These are phyloP conservation scores for Pouteria campechiana DNA, from an alignment of 179 eudicot species.

Conservation along the genomic window DNA sequence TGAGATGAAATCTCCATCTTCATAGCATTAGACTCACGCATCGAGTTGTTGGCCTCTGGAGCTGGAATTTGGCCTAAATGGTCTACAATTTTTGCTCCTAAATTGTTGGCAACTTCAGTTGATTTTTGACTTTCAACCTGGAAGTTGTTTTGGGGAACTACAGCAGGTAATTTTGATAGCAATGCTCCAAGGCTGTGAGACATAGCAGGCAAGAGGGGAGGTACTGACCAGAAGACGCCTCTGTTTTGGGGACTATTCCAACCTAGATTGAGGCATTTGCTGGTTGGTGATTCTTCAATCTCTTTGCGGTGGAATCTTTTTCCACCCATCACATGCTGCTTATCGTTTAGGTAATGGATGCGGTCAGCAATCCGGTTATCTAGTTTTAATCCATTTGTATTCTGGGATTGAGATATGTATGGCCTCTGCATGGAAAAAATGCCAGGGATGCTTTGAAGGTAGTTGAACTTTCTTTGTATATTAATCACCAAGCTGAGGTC, in stretches of 20 bases:
- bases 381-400: constrained; percentile 14
- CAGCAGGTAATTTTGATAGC: constrained; percentile 42
- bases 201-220: constrained; percentile 30
- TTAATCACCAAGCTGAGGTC: constrained; percentile 36
- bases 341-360: no score
- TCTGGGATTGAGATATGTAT: constrained; percentile 17
- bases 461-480: constrained; percentile 46
- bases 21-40: no score
- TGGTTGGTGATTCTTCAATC: constrained; percentile 2
- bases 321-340: constrained; percentile 11
- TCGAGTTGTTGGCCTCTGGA: no score
- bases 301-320: constrained; percentile 15
- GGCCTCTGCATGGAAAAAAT: constrained; percentile 36
- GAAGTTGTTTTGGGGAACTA: no score
- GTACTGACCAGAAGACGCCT: constrained; percentile 21
- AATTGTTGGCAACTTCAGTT: no score
- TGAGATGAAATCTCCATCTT: no score
- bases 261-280: constrained; percentile 21
- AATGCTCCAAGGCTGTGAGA: constrained; percentile 54
- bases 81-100: no score
- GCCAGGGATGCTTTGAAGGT: constrained; percentile 39
- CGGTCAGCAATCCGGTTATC: constrained; percentile 3
- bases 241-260: constrained; percentile 16
- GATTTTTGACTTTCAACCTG: no score
- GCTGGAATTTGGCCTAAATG: no score